Evolutionary conservation across 805 yeast genomes (phyloP).

Genomic region (Starmerella potacharoeniae): DNA sequence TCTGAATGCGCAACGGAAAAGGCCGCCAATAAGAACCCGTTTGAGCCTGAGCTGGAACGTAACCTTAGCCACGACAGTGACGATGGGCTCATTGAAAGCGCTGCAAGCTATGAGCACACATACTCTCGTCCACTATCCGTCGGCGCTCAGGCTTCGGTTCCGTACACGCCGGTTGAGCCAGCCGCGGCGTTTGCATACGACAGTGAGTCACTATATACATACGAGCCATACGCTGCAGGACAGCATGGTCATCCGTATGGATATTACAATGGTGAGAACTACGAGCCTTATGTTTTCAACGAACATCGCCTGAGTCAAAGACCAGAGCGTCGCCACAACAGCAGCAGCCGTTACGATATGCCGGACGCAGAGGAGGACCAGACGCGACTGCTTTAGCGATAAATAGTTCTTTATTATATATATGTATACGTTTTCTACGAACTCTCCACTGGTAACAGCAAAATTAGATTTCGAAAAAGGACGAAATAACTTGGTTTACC

Average conservation of each 20-base stretch:
- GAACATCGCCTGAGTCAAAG: neutral
- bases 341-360: neutral
- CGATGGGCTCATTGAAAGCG: neutral
- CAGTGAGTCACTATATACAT: neutral
- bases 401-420: neutral
- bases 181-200: neutral
- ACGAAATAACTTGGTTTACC: conserved; percentile 5
- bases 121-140: neutral
- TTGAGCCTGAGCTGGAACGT: neutral
- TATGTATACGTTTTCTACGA: neutral
- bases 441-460: too few relatives aligned
- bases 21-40: neutral
- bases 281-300: neutral
- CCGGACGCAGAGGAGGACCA: neutral
- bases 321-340: neutral
- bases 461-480: too few relatives aligned
- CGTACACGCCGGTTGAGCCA: conserved; percentile 1
- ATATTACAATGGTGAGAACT: conserved; percentile 1
- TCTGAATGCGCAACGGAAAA: neutral
- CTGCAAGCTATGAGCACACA: neutral
- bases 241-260: neutral
- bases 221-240: conserved; percentile 2
- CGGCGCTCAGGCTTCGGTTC: neutral
- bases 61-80: neutral
- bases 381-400: neutral